Conservation (phyloP, 2,329 filamentous ascomycete species). For the Nannizziopsis arthrosporioides region DNA sequence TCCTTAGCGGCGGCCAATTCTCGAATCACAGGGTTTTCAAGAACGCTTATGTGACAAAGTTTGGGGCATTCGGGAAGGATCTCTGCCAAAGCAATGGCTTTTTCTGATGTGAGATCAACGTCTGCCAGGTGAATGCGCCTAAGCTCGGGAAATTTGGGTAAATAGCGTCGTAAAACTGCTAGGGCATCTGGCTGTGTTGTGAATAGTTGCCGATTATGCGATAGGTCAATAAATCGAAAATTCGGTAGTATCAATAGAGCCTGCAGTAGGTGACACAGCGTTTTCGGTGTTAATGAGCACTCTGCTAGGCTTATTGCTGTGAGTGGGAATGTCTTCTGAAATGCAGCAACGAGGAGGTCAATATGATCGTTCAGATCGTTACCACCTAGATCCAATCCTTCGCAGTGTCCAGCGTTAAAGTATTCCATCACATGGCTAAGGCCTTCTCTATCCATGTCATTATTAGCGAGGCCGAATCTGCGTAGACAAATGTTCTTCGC, state of each 20-base stretch:
- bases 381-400: conserved; percentile 78
- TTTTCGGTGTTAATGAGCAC: conserved; percentile 64
- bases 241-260: conserved; percentile 56
- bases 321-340: conserved; percentile 42
- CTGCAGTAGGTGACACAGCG: conserved; percentile 64
- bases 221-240: conserved; percentile 83
- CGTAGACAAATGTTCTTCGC: conserved; percentile 65
- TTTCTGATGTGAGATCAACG: conserved; percentile 70
- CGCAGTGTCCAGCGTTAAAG: conserved; percentile 62
- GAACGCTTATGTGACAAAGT: conserved; percentile 74
- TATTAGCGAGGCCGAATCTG: conserved; percentile 72
- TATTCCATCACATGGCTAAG: conserved; percentile 67
- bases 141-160: conserved; percentile 64
- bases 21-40: conserved; percentile 57
- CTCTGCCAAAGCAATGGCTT: conserved; percentile 83
- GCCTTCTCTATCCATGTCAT: conserved; percentile 61
- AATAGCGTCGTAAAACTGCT: conserved; percentile 63
- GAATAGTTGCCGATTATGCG: conserved; percentile 76
- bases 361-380: conserved; percentile 57
- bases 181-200: conserved; percentile 61
- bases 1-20: conserved; percentile 65
- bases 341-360: conserved; percentile 23
- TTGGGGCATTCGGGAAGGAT: conserved; percentile 71
- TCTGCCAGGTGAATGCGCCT: conserved; percentile 81
- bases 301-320: conserved; percentile 79